A percentile compares a stretch with the other conserved stretches of the same genome.
Conservation (phyloP, 805 yeast genomes). For the Myxozyma kluyveri region DNA sequence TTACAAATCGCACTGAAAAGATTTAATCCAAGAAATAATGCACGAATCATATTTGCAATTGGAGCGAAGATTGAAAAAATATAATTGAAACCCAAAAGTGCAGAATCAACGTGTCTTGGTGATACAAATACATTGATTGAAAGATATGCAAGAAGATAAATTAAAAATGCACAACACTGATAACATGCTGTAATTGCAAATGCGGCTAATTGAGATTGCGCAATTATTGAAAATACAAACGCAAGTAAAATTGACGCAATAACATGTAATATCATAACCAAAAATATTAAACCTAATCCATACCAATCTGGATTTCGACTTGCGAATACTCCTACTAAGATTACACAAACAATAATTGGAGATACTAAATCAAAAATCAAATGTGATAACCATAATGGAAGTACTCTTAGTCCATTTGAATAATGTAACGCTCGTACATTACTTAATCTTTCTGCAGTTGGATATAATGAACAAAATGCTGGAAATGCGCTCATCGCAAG, state of each 20-base stretch:
- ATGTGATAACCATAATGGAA: constrained; percentile 39
- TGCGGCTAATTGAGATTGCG: constrained; percentile 40
- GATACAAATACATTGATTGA: constrained; percentile 34
- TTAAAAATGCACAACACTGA: constrained; percentile 35
- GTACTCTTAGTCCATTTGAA: constrained; percentile 38
- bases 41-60: constrained; percentile 33
- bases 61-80: constrained; percentile 36
- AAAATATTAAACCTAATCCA: constrained; percentile 38
- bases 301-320: constrained; percentile 29
- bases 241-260: constrained; percentile 35
- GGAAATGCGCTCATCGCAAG: constrained; percentile 39
- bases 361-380: constrained; percentile 32
- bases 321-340: constrained; percentile 34
- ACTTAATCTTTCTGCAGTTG: constrained; percentile 38
- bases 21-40: constrained; percentile 36
- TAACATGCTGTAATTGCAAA: constrained; percentile 40
- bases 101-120: constrained; percentile 29
- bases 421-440: constrained; percentile 40
- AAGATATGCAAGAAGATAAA: constrained; percentile 37
- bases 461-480: constrained; percentile 38
- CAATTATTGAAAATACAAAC: constrained; percentile 36
- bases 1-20: constrained; percentile 37
- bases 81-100: constrained; percentile 31
- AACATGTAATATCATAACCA: constrained; percentile 36
- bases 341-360: constrained; percentile 31